These are phyloP conservation scores for Gossypium rotundifolium DNA, from an alignment of 345 rosid genomes.

Conservation along the genomic window DNA sequence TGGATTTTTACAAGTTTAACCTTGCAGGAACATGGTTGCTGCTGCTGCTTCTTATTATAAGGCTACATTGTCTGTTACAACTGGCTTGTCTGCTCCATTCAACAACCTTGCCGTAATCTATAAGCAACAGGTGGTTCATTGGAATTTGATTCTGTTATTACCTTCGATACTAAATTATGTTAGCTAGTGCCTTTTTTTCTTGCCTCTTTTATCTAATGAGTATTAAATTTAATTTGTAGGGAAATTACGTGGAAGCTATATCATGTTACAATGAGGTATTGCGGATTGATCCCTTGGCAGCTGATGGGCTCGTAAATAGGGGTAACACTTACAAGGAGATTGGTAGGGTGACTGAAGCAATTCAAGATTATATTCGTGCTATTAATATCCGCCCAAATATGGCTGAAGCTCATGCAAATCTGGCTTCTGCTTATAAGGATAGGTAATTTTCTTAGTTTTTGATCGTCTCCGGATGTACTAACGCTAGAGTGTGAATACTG, in stretches of 20 bases:
- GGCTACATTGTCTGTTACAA: conserved; percentile 89
- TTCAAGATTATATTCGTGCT: conserved; percentile 85
- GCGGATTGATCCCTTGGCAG: conserved; percentile 93
- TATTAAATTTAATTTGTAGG: conserved; percentile 36
- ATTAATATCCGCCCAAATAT: conserved; percentile 76
- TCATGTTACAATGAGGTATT: conserved; percentile 97
- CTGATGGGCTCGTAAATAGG: conserved; percentile 96
- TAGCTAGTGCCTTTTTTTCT: not conserved
- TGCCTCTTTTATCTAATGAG: not conserved
- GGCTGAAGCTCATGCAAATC: conserved; percentile 99
- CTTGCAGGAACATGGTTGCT: conserved; percentile 68
- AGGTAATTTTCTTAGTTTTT: conserved; percentile 40
- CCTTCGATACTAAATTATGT: not conserved
- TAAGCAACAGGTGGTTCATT: conserved; percentile 74
- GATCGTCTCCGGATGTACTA: too few relatives aligned
- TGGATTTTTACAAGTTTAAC: conserved; percentile 13
- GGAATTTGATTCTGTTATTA: not conserved
- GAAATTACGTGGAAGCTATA: conserved; percentile 88
- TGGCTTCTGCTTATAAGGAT: conserved; percentile 98
- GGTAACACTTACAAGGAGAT: conserved; percentile 97
- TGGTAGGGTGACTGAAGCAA: conserved; percentile 96
- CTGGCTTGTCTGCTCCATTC: conserved; percentile 96
- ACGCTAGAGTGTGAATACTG: too few relatives aligned
- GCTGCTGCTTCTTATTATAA: conserved; percentile 82
- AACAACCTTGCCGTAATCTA: conserved; percentile 93